A percentile compares a stretch with the other conserved stretches of the same genome.
Conservation (phyloP, 306 rosid genomes). For the Amphicarpaea edgeworthii region DNA sequence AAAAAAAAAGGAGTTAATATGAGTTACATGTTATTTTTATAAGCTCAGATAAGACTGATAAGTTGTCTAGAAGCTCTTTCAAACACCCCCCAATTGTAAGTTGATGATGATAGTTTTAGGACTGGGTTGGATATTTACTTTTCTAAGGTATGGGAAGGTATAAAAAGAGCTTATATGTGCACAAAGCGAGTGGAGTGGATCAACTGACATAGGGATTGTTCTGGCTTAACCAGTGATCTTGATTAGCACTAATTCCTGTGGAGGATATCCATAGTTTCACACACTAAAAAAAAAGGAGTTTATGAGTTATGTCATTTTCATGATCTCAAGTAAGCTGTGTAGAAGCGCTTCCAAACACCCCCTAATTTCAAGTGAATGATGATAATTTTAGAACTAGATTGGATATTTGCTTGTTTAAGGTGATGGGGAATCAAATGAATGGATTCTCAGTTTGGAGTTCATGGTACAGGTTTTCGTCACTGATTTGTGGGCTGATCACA, state of each 20-base stretch:
- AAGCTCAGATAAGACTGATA: background rate
- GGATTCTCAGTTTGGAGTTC: conserved; percentile 23
- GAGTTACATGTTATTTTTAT: background rate
- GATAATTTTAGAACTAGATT: conserved; percentile 12
- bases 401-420: conserved; percentile 4
- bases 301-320: background rate
- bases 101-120: conserved; percentile 21
- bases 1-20: background rate
- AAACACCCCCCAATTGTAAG: background rate
- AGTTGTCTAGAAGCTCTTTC: background rate
- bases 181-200: background rate
- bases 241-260: background rate
- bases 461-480: conserved; percentile 83
- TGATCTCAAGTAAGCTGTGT: background rate
- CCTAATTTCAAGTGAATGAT: background rate
- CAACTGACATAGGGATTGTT: background rate
- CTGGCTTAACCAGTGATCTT: background rate
- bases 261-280: background rate
- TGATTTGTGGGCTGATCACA: conserved; percentile 96
- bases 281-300: background rate
- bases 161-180: no score
- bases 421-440: conserved; percentile 23
- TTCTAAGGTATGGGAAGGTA: conserved; percentile 32
- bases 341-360: background rate
- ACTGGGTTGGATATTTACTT: background rate